Base-by-base conservation (phyloP, 805 yeast species). In the Schwanniomyces polymorphus region DNA sequence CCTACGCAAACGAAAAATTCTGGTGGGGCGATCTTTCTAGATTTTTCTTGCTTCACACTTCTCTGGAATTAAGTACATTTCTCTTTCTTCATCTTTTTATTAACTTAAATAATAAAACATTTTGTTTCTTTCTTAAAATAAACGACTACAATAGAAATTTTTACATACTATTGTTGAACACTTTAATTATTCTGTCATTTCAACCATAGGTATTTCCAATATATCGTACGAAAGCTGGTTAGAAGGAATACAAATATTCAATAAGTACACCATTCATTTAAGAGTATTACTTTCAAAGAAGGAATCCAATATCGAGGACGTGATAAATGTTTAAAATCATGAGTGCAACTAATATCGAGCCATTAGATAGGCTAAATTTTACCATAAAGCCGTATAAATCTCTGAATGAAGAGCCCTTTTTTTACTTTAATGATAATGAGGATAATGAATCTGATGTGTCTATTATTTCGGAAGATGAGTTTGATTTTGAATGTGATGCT, bases 271-370 rank as follows among this genome's bases (percentile, higher is more conserved):
- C 34, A 12, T 29, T 12, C 34, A 29, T 29, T 29, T n/a, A 29
- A 29, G 34, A 29, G 17, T 29, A 12, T 29, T 27, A 27, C 23
- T 21, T 21, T 3, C 23, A 21, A 21, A 21, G 23, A 21, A 21
- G 23, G 5, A 5, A 21, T 21, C 3, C 23, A 21, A 21, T 21
- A 21, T 21, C 23, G 23, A 21, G 23, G 23, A 21, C 17, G 11
- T 31, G 11, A 7, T 38, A n/a, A 11, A 38, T 23, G 42, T 50
- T 48, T 34, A 45, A 45, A 21, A 46, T 53, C 3, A 38, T 51
- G 31, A 49, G 51, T 25, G 37, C 53, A 4, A 51, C 52, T 23
- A 49, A 47, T 37, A 21, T 49, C 14, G 39, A 39, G 25, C 34
- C 45, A 3, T 21, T 41, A 14, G 55, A 51, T 27, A 47, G 40